Base-by-base conservation (phyloP, 345 rosid species). In the Acer campestre region DNA sequence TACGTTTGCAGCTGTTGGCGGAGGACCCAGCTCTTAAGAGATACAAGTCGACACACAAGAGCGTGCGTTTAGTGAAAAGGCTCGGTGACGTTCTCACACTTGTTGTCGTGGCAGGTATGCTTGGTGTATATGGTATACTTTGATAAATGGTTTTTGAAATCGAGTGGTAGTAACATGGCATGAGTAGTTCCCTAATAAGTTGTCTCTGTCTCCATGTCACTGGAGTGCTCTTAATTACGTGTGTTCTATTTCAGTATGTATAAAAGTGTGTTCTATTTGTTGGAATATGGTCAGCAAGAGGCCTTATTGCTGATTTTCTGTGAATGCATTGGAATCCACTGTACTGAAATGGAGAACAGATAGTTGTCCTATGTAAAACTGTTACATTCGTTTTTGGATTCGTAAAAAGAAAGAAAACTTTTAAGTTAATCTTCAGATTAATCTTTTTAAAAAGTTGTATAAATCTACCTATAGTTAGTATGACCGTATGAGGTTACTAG, bases 41-140 rank as follows among this genome's bases (percentile, higher is more conserved):
- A 72, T 97, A 88, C 90, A 93, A 94, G 80, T 94, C 99, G 11
- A 83, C 89, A 72, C 91, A 89, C 85, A 89, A 84, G 88, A 48
- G 89, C 16, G 98, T 90, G 13, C 70, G 77, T 73, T 63, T 18
- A 10, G 42, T 93, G 82, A 94, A 91, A 74, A 90, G 86, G 75
- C 27, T 94, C 18, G 95, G 95, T 67, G 97, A 94, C 88, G 88
- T 90, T 77, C 98, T 97, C 67, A 97, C 95, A 0, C n/a, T 89
- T 74, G 90, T 87, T 20, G 93, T 91, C 61, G 90, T 94, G 76
- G 98, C 98, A 86, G 98, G 98, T 74, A 63, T 27, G 77, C 71
- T 48, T 67, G 49, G 22, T 68, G 11, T 40, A 14, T 78, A 46
- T 84, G 61, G 18, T 59, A 23, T 71, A 48, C 13, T 49, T 42